These are phyloP conservation scores for Phaeoacremonium minimum DNA, from an alignment of 2,329 filamentous ascomycete genomes.

Conservation along the genomic window DNA sequence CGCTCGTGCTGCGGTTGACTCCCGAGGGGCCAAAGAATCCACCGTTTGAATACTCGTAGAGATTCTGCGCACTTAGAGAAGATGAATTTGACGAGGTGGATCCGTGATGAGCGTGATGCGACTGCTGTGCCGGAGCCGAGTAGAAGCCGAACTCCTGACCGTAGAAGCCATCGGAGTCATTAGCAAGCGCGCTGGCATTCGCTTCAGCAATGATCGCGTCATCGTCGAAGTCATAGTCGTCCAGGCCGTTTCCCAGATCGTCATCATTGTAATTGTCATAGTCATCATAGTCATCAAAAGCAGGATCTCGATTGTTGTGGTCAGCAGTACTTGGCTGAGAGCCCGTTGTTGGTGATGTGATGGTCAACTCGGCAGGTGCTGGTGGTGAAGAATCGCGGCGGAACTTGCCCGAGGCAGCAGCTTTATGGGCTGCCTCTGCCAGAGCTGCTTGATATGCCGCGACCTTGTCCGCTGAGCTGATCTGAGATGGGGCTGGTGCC, in stretches of 20 bases:
- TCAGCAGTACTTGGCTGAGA: slow-evolving; percentile 21
- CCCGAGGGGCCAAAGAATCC: slow-evolving; percentile 84
- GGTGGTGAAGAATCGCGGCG: slow-evolving; percentile 49
- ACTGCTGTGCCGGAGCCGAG: slow-evolving; percentile 49
- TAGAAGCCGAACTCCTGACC: slow-evolving; percentile 97
- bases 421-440: slow-evolving; percentile 74
- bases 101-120: slow-evolving; percentile 38
- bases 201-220: slow-evolving; percentile 92
- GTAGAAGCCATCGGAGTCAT: slow-evolving; percentile 91
- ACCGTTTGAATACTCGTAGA: slow-evolving; percentile 66
- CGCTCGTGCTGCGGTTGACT: slow-evolving; percentile 66
- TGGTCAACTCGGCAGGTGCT: slow-evolving; percentile 22
- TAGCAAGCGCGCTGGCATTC: slow-evolving; percentile 88
- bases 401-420: slow-evolving; percentile 73
- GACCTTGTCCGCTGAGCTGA: slow-evolving; percentile 25
- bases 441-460: slow-evolving; percentile 80
- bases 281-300: slow-evolving; percentile 60
- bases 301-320: slow-evolving; percentile 8
- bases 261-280: slow-evolving; percentile 34
- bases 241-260: slow-evolving; percentile 40
- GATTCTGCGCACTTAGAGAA: slow-evolving; percentile 27
- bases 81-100: slow-evolving; percentile 16
- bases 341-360: slow-evolving; percentile 25
- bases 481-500: slow-evolving; percentile 7
- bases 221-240: slow-evolving; percentile 70